phyloP scores from a whole-genome alignment of 179 eudicot species.

The Actinidia chinensis region DNA sequence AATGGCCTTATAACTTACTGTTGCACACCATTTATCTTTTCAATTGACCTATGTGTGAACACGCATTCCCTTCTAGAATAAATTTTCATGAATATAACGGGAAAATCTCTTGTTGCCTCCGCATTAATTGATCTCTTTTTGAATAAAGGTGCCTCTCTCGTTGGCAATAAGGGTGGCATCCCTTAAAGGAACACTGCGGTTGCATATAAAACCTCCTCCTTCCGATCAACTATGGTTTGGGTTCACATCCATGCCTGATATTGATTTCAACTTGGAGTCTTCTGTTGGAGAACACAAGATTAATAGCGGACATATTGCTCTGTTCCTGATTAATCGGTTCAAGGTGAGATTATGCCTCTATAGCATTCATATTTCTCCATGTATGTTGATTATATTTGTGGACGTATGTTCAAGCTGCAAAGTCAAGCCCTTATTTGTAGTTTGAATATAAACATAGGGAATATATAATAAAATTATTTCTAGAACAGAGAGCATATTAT shows the following conservation, averaged over 20 bases:
- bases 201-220: conserved; percentile 94
- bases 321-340: conserved; percentile 66
- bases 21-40: not conserved
- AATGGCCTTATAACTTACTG: not conserved
- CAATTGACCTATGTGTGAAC: not conserved
- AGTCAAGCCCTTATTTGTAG: not conserved
- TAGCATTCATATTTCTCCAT: not conserved
- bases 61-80: not conserved
- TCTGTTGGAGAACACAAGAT: conserved; percentile 86
- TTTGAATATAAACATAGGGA: not conserved
- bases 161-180: conserved; percentile 72
- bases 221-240: conserved; percentile 94
- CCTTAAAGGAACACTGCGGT: conserved; percentile 71
- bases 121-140: conserved; percentile 12
- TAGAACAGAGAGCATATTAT: not conserved
- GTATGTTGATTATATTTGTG: not conserved
- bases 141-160: conserved; percentile 75
- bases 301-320: conserved; percentile 64
- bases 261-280: conserved; percentile 77
- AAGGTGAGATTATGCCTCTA: conserved; percentile 55
- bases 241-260: conserved; percentile 86
- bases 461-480: not conserved
- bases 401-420: not conserved
- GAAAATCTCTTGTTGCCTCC: not conserved
- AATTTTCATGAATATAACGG: not conserved